These are phyloP conservation scores for Conticribra weissflogii DNA, from an alignment of 108 stramenopile species.

Conservation along the genomic window DNA sequence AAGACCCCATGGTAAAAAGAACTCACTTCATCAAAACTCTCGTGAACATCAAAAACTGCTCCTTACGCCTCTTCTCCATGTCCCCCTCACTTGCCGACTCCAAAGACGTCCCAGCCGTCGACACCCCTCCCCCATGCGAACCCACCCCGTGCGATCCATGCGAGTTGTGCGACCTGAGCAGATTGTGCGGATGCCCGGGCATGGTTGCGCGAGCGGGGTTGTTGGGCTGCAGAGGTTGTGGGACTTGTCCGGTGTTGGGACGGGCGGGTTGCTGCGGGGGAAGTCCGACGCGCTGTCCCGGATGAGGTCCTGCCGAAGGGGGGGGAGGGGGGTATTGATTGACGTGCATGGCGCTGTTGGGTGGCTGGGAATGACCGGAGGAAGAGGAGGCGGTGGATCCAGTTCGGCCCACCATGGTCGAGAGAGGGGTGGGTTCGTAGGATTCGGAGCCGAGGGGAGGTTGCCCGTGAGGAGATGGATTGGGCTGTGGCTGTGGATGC, in stretches of 20 bases:
- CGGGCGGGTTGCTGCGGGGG: no score
- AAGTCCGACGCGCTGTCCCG: no score
- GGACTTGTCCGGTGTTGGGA: no score
- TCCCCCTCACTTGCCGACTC: slow-evolving; percentile 1
- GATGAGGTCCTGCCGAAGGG: no score
- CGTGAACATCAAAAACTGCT: slow-evolving; percentile 85
- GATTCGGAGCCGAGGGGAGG: neutral
- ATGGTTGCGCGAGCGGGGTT: neutral
- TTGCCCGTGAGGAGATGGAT: neutral
- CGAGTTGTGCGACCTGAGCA: no score
- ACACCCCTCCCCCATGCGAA: no score
- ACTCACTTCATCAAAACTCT: slow-evolving; percentile 79
- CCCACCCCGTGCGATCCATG: no score
- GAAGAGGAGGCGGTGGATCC: slow-evolving; percentile 1
- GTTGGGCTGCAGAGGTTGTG: no score
- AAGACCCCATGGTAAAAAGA: neutral
- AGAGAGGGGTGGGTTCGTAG: neutral
- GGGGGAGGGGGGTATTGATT: no score
- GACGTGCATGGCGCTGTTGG: neutral
- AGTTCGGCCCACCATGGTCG: neutral
- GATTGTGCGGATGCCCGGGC: slow-evolving; percentile 7
- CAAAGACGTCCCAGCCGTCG: no score
- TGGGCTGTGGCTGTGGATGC: slow-evolving; percentile 2
- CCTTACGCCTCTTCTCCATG: slow-evolving; percentile 66
- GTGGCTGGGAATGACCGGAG: neutral